Base-by-base conservation (phyloP, 306 rosid species). In the Gillenia trifoliata region DNA sequence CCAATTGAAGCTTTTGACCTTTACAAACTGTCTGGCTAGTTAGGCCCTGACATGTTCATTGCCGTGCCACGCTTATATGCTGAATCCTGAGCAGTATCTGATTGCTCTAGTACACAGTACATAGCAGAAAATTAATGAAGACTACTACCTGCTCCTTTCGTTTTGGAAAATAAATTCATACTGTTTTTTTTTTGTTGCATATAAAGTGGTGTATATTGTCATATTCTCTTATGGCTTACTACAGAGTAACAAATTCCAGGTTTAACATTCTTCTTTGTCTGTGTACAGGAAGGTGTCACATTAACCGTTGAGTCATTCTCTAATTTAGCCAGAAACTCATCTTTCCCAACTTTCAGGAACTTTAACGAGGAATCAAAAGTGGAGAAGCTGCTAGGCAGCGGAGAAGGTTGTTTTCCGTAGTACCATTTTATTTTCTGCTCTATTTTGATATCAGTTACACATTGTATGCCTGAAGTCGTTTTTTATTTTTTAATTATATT, bases 301-400 rank as follows among this genome's bases (percentile, higher is more conserved):
- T 88, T 76, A 72, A 90, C 98, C 72, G 72, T 89, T 57, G 83
- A 76, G 70, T 86, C 98, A 28, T 89, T 93, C 84, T 82, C 92
- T 65, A 81, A 86, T 84, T 78, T 91, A 78, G 80, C 90, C 73
- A 77, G 76, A 80, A 91, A 88, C 73, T 77, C 76, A 3, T 86
- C 85, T 65, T 49, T 64, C 78, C 82, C 85, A 60, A 79, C 78
- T 76, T 76, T 81, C 71, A 36, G 78, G 17, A 77, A 80, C 64
- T 77, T 76, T 65, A 71, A 75, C 43, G 88, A 81, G 72, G 86
- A 78, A 79, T 89, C 98, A 88, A 93, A 88, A 81, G 89, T 78
- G 25, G 85, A 89, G 72, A 89, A 83, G 80, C 81, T 91, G 80
- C 95, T 93, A 40, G 96, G 98, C 50, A 57, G 90, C 43, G 98